phyloP scores from a whole-genome alignment of 805 yeast species.

The Hanseniaspora singularis region DNA sequence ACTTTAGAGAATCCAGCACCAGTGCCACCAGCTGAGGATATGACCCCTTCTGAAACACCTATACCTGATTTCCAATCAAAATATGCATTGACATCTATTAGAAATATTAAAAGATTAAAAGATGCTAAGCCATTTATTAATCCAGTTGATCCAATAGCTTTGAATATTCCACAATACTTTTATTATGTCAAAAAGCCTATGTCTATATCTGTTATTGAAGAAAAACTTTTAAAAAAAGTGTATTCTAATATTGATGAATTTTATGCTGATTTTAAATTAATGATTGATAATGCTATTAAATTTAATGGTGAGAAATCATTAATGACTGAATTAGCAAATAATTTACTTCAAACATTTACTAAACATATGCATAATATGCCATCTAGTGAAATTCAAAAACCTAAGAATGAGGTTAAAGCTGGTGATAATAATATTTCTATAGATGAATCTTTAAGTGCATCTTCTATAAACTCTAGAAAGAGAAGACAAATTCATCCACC shows the following conservation, averaged over 20 bases:
- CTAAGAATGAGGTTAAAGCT: conserved; percentile 21
- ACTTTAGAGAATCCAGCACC: conserved; percentile 61
- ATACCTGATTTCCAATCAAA: conserved; percentile 74
- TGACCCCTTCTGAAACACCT: conserved; percentile 53
- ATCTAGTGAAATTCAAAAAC: conserved; percentile 33
- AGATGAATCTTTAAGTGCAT: too few relatives aligned
- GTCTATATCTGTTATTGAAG: conserved; percentile 87
- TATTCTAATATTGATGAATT: conserved; percentile 61
- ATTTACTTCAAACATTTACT: conserved; percentile 82
- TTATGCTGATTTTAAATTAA: conserved; percentile 65
- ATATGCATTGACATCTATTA: conserved; percentile 64
- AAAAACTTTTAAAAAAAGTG: conserved; percentile 55
- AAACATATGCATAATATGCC: conserved; percentile 91
- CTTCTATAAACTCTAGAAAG: conserved; percentile 65
- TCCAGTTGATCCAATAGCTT: conserved; percentile 82
- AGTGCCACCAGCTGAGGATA: conserved; percentile 59
- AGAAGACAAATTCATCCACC: conserved; percentile 96
- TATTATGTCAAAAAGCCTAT: conserved; percentile 76
- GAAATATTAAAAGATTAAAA: conserved; percentile 77
- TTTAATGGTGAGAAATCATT: conserved; percentile 79
- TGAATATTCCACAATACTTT: conserved; percentile 83
- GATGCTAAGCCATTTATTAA: conserved; percentile 82
- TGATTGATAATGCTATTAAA: conserved; percentile 68
- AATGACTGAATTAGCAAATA: conserved; percentile 84
- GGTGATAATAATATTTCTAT: conserved; percentile 67